Evolutionary conservation across 768 basidiomycete genomes (phyloP), one percentile per base, ranked within the genome.

Genomic region (Lyophyllum atratum): DNA sequence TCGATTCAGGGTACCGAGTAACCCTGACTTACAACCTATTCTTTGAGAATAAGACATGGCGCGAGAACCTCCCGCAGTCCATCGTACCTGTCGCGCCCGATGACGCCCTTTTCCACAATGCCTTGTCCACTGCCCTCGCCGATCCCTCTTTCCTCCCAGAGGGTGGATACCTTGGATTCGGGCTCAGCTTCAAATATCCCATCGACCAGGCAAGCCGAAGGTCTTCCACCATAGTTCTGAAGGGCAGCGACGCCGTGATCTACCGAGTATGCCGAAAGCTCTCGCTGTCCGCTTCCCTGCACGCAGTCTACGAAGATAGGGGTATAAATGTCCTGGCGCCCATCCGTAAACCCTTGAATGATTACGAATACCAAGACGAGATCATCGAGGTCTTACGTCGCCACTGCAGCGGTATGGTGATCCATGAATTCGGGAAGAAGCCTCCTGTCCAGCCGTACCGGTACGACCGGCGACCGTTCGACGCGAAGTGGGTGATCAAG

Each of bases 11-110:
- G 0, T 59, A 76, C 61, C 70, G 77, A 1, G 69, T 80, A 6
- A 77, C 77, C 0, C 58, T 79, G 39, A 79, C 76, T 0, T 79
- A 76, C 64, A 77, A 76, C 60, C 74, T 77, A 33, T 76, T 72
- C 58, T 68, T 70, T 44, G 63, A 54, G 14, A 44, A 11, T 19
- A 21, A 21, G 45, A 22, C 28, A 1, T 10, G 19, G 17, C 31
- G 24, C 4, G 21, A 33, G 4, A 34, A 29, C 15, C 4, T 54
- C 5, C 43, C 49, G 1, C 39, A 28, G 2, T 56, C 58, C 21
- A 42, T 59, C 9, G 24, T 24, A 2, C 50, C 55, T n/a, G 45
- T 62, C n/a, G 55, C 43, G 2, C 58, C 61, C 21, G 58, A 54
- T 14, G 63, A 62, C 11, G 11, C 21, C 26, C n/a, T 48, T 19